These are phyloP conservation scores for Ascoidea tarda DNA, from an alignment of 805 yeast species.

Conservation along the genomic window DNA sequence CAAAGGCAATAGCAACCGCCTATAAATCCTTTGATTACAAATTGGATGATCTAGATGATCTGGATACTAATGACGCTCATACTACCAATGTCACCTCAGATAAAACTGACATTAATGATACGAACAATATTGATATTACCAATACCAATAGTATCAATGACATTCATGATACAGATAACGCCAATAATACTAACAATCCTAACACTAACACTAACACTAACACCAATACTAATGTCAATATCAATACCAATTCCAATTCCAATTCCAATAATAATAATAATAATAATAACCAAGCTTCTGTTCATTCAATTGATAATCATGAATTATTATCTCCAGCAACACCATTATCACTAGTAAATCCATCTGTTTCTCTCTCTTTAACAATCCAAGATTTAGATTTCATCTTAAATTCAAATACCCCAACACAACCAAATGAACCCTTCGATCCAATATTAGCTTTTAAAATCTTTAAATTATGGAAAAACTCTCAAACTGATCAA, in stretches of 20 bases:
- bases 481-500: slow-evolving; percentile 39
- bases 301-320: background rate
- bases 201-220: background rate
- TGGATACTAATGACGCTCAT: slow-evolving; percentile 18
- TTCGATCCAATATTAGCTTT: slow-evolving; percentile 36
- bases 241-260: background rate
- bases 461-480: slow-evolving; percentile 38
- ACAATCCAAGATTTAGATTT: slow-evolving; percentile 25
- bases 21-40: slow-evolving; percentile 31
- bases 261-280: background rate
- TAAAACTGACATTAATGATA: slow-evolving; percentile 1
- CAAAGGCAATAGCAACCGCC: slow-evolving; percentile 57
- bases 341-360: too few relatives aligned
- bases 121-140: background rate
- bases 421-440: slow-evolving; percentile 36
- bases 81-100: background rate
- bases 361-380: slow-evolving; percentile 5
- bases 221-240: too few relatives aligned
- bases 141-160: background rate
- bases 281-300: background rate
- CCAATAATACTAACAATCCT: background rate
- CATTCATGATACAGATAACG: slow-evolving; percentile 1
- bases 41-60: slow-evolving; percentile 19
- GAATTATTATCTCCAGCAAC: too few relatives aligned
- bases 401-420: slow-evolving; percentile 30